Base-by-base conservation (phyloP, 2,329 filamentous ascomycete species). In the Talaromyces sp. region DNA sequence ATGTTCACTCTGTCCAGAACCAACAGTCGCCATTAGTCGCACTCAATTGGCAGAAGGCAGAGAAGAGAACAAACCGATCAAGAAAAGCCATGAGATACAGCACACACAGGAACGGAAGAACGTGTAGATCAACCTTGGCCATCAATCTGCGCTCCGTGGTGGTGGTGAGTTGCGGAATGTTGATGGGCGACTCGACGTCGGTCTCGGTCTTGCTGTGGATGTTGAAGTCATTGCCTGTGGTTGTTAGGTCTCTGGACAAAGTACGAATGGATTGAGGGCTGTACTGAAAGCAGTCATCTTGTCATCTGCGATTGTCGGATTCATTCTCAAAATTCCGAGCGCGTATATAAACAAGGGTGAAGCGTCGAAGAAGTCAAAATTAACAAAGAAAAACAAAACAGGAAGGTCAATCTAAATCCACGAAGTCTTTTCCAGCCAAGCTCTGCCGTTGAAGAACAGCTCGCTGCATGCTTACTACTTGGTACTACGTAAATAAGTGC, bases 101-200 rank as follows among this genome's bases (percentile, higher is more conserved):
- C 67, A 93, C 81, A 73, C 86, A 89, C 62, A 94, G 81, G 69
- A 89, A 90, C 0, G 91, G 91, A 61, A 94, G 81, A 61, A 94
- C 83, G 69, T 85, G 87, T 68, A 87, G 74, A 75, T 93, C 91
- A 72, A 93, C 88, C 77, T 88, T 90, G 67, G 83, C 77, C 79
- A 91, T 84, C 66, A 94, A 81, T 71, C 82, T 85, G 68, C 83
- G 81, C 79, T 92, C 89, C 1, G 77, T 80, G 8, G 78, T 81
- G 15, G 66, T 69, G 9, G 70, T 74, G 45, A 66, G 64, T 33
- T 49, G 60, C 64, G 61, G 61, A 15, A 37, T 39, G 52, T 57
- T 50, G 39, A 45, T 15, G 39, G 50, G 56, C 15, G 22, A 39
- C 31, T 57, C 61, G 61, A 63, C 13, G n/a, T 56, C 39, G 19